Evolutionary conservation across 2,329 filamentous ascomycete genomes (phyloP).

Genomic region (Sporothrix mexicana): DNA sequence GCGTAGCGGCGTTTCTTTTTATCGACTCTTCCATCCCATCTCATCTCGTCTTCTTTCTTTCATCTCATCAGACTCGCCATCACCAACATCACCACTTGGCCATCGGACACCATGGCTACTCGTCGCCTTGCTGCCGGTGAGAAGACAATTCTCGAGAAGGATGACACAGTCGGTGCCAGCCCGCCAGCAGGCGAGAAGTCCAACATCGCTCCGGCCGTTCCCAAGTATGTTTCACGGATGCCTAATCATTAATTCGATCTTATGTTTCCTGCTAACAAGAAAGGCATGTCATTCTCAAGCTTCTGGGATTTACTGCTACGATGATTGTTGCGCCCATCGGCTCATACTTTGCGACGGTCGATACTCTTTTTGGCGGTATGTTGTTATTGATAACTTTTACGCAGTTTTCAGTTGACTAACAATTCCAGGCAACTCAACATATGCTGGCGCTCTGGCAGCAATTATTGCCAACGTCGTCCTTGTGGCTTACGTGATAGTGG

Average conservation of each 20-base stretch:
- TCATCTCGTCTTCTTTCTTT: slow-evolving; percentile 1
- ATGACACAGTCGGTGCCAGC: slow-evolving; percentile 53
- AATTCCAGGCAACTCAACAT: slow-evolving; percentile 81
- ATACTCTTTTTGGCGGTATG: slow-evolving; percentile 77
- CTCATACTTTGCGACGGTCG: slow-evolving; percentile 83
- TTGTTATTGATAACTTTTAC: slow-evolving; percentile 7
- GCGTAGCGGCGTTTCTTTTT: too few species aligned
- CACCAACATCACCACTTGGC: neutral
- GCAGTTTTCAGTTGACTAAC: neutral
- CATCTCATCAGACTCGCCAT: neutral
- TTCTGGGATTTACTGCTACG: slow-evolving; percentile 86
- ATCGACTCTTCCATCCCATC: neutral
- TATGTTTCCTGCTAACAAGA: slow-evolving; percentile 22
- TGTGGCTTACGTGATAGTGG: slow-evolving; percentile 87
- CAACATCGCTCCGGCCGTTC: slow-evolving; percentile 81
- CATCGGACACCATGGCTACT: slow-evolving; percentile 63
- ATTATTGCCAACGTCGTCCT: slow-evolving; percentile 91
- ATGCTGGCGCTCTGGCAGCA: slow-evolving; percentile 82
- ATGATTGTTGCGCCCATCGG: slow-evolving; percentile 89
- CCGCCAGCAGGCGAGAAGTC: slow-evolving; percentile 62
- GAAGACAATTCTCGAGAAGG: slow-evolving; percentile 69
- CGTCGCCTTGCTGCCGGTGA: slow-evolving; percentile 69
- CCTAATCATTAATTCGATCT: neutral
- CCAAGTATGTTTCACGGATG: slow-evolving; percentile 53
- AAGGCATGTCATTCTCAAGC: slow-evolving; percentile 85